Evolutionary conservation across 257 asterid genomes (phyloP).

Genomic region (Plantago major): DNA sequence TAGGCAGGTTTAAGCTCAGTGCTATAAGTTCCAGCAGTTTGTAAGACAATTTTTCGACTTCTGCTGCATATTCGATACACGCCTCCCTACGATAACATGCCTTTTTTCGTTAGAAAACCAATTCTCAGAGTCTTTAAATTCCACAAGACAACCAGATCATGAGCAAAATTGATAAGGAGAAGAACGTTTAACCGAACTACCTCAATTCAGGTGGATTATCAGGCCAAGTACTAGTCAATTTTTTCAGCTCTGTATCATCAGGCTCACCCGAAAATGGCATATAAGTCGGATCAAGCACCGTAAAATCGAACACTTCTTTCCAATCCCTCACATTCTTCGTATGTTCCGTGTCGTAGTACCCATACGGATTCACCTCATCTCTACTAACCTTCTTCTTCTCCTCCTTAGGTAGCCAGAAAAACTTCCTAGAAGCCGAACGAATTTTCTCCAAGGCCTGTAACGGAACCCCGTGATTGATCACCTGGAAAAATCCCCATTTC

Average conservation of each 20-base stretch:
- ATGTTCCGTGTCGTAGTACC: conserved; percentile 53
- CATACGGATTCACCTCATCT: conserved; percentile 42
- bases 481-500: conserved; percentile 62
- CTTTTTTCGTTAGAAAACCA: neutral
- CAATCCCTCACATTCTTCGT: conserved; percentile 65
- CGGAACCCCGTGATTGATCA: conserved; percentile 51
- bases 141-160: neutral
- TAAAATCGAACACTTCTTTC: conserved; percentile 60
- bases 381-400: conserved; percentile 42
- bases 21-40: conserved; percentile 46
- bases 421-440: conserved; percentile 23
- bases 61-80: conserved; percentile 33
- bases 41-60: conserved; percentile 36
- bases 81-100: conserved; percentile 29
- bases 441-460: conserved; percentile 14
- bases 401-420: conserved; percentile 32
- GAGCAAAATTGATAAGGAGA: neutral
- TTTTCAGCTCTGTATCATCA: conserved; percentile 24
- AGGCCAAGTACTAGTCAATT: conserved; percentile 45
- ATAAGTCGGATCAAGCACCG: conserved; percentile 24
- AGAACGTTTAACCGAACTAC: conserved; percentile 15
- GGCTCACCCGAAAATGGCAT: conserved; percentile 37
- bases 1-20: conserved; percentile 44
- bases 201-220: conserved; percentile 34
- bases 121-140: neutral